Evolutionary conservation across 1,284 basidiomycete species (phyloP), one percentile per base, ranked within the genome.

Genomic region (Heterobasidion annosum): DNA sequence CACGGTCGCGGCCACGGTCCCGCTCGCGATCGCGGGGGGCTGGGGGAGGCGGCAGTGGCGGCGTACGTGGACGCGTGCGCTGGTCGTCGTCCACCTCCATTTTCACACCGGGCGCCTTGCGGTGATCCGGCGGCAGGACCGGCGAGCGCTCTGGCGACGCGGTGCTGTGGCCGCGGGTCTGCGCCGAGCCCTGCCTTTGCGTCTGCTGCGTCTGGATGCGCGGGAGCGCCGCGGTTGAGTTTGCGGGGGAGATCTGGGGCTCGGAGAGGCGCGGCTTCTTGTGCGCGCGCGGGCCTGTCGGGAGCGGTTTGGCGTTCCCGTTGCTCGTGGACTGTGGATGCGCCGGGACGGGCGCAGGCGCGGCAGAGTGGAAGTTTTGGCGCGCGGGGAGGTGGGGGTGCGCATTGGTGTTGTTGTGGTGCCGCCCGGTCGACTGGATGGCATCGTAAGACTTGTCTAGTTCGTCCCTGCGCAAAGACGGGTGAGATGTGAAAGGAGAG

Each of bases 221-320:
- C 16, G 62, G 65, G 3, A 63, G 61, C 12, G 58, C 50, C 43
- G 61, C 62, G 12, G 65, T 63, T 18, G 54, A 69, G 61, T 59
- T 66, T 59, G 72, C 67, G 10, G 79, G 75, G 3, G 74, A 75
- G 12, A 67, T 62, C 55, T 77, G 78, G 6, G 73, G 50, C 35
- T 85, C 83, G 8, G 82, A 80, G 6, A 88, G 70, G 10, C 87
- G 81, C 15, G 81, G 81, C 63, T 85, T 86, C 72, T 89, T 90
- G 67, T 86, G 75, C 16, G 85, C 85, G 50, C 88, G 79, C 2
- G 88, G 88, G 15, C 80, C 88, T 3, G 86, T 91, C 0, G 88
- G 88, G 9, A 79, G 81, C 3, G 72, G 73, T 65, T 82, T 86
- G n/a, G 70, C 65, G 53, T 65, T 69, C 12, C 63, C 59, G 35